These are phyloP conservation scores for Porphyra umbilicalis DNA, from an alignment of 31 red algal species.

Conservation along the genomic window DNA sequence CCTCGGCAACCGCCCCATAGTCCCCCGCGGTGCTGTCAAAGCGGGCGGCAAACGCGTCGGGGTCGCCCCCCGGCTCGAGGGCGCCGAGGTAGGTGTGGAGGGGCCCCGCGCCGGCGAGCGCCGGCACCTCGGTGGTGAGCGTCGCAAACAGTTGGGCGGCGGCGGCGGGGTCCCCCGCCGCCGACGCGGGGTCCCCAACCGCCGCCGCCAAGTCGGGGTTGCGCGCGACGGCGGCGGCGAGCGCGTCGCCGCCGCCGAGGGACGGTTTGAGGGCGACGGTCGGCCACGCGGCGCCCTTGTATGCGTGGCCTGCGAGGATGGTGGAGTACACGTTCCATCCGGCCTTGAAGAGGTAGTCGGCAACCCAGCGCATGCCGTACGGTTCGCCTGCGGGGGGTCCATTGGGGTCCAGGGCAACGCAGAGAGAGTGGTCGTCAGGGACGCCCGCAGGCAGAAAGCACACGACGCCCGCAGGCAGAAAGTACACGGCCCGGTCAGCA, in stretches of 20 bases:
- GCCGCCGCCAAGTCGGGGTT: neutral
- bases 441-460: neutral
- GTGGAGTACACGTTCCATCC: slow-evolving; percentile 11
- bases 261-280: neutral
- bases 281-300: neutral
- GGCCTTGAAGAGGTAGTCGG: slow-evolving; percentile 1
- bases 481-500: neutral
- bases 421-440: too few relatives aligned
- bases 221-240: neutral
- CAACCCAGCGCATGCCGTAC: slow-evolving; percentile 4
- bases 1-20: neutral
- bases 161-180: too few relatives aligned
- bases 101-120: neutral
- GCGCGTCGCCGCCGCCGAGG: neutral
- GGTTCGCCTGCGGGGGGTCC: neutral
- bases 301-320: slow-evolving; percentile 10
- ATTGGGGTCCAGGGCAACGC: too few relatives aligned
- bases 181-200: neutral
- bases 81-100: neutral
- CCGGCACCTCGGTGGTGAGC: neutral
- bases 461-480: neutral
- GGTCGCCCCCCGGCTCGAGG: neutral
- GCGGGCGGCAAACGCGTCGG: neutral
- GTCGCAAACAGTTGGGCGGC: neutral
- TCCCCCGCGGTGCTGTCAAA: neutral